A percentile compares a stretch with the other conserved stretches of the same genome.
These are phyloP conservation scores for Fusarium pseudocircinatum DNA, from an alignment of 2,329 filamentous ascomycete species.

Conservation along the genomic window DNA sequence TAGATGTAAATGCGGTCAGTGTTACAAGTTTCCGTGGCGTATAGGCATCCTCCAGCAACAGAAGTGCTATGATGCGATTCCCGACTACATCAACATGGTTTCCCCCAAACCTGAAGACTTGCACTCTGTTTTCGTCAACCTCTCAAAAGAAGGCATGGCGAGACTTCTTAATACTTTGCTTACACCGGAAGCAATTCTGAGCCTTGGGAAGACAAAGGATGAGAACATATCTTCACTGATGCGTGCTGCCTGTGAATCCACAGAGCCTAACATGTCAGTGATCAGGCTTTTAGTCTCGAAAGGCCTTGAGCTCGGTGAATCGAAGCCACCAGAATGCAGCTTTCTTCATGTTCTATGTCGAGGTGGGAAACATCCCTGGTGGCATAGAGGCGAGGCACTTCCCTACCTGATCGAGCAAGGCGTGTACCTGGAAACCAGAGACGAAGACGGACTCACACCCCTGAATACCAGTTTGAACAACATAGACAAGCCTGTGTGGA, in stretches of 20 bases:
- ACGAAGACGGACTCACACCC: background rate
- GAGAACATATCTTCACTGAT: background rate
- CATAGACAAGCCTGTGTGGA: rapidly evolving
- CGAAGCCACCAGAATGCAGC: too few species aligned
- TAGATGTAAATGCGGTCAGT: background rate
- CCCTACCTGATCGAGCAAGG: background rate
- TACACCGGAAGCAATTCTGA: background rate
- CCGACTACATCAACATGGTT: background rate
- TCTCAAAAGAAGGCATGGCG: background rate
- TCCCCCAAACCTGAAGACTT: background rate
- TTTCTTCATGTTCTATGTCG: background rate
- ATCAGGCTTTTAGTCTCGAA: background rate
- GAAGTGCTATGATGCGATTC: background rate
- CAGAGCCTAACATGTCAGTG: background rate
- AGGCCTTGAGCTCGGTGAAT: background rate
- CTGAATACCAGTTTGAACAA: background rate
- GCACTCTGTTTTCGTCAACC: rapidly evolving
- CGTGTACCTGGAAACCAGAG: background rate
- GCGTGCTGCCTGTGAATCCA: background rate
- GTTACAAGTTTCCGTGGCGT: background rate
- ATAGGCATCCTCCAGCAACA: background rate
- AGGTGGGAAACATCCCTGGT: too few species aligned
- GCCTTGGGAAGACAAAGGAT: rapidly evolving
- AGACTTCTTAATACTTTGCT: background rate
- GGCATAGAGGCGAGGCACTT: background rate